Evolutionary conservation across 2,329 filamentous ascomycete genomes (phyloP).

Genomic region (Cordyceps tenuipes): DNA sequence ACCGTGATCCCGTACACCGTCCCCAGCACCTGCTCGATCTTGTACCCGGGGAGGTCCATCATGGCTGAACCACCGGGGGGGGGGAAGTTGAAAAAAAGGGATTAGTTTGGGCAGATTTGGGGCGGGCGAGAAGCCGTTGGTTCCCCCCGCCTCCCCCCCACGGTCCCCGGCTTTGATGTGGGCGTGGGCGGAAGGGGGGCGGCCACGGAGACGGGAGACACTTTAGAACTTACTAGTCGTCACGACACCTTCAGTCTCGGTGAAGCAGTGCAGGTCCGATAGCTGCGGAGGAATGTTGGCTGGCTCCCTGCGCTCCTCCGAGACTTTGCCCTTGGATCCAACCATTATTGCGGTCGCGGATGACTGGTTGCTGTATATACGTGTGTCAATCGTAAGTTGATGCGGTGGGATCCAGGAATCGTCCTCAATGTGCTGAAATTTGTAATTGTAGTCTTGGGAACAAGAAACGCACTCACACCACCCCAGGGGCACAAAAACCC

Average conservation of each 20-base stretch:
- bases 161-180: too few species aligned
- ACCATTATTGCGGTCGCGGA: background rate
- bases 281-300: conserved; percentile 32
- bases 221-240: conserved; percentile 42
- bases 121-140: too few species aligned
- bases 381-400: background rate
- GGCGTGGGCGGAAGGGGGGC: too few species aligned
- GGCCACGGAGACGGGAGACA: too few species aligned
- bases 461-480: background rate
- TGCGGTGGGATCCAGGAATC: background rate
- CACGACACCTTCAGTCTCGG: conserved; percentile 53
- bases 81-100: too few species aligned
- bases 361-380: background rate
- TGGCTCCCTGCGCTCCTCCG: conserved; percentile 20
- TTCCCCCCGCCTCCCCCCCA: too few species aligned
- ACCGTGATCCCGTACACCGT: conserved; percentile 50
- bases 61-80: too few species aligned
- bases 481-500: background rate
- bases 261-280: conserved; percentile 48
- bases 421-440: background rate
- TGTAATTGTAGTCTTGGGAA: background rate
- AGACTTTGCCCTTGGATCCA: conserved; percentile 17
- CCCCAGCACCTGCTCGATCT: conserved; percentile 47
- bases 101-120: too few species aligned
- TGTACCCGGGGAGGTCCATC: conserved; percentile 55